Percentiles rank a stretch among this genome's conserved stretches.
phyloP scores from a whole-genome alignment of 1,284 basidiomycete genomes.

The Microbotryum saponariae region DNA sequence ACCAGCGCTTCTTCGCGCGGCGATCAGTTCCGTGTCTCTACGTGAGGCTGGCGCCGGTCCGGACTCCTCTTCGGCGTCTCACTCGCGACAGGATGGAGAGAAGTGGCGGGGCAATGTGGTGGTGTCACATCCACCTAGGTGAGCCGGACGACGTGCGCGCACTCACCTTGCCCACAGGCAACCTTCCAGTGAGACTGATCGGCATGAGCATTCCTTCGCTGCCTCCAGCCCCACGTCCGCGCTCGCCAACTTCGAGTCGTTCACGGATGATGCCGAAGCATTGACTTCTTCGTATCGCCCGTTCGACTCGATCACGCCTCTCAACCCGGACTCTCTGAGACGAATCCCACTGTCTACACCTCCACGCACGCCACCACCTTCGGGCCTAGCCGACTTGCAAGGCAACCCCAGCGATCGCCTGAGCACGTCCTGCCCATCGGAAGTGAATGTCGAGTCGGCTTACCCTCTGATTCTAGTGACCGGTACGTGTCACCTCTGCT shows the following conservation, averaged over 20 bases:
- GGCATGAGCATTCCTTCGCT: too few relatives aligned
- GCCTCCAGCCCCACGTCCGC: neutral
- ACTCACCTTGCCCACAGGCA: neutral
- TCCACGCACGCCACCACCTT: conserved; percentile 11
- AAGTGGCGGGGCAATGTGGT: conserved; percentile 8
- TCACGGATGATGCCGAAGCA: neutral
- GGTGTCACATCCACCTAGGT: conserved; percentile 13
- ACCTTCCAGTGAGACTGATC: neutral
- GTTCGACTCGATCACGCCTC: conserved; percentile 4
- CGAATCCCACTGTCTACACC: conserved; percentile 16
- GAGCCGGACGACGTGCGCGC: neutral
- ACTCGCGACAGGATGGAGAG: neutral
- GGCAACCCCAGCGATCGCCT: neutral
- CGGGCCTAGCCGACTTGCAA: neutral
- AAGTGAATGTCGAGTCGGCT: neutral
- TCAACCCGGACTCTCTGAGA: conserved; percentile 2
- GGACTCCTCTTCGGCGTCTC: neutral
- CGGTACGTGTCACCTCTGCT: neutral
- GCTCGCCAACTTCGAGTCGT: neutral
- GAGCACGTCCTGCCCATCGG: neutral
- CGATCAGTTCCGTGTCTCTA: conserved; percentile 3
- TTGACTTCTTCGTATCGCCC: conserved; percentile 4
- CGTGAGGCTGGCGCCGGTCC: neutral
- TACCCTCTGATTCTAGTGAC: conserved; percentile 12
- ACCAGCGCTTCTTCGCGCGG: conserved; percentile 7